These are phyloP conservation scores for Rickenella mellea DNA, from an alignment of 768 basidiomycete species.

Conservation along the genomic window DNA sequence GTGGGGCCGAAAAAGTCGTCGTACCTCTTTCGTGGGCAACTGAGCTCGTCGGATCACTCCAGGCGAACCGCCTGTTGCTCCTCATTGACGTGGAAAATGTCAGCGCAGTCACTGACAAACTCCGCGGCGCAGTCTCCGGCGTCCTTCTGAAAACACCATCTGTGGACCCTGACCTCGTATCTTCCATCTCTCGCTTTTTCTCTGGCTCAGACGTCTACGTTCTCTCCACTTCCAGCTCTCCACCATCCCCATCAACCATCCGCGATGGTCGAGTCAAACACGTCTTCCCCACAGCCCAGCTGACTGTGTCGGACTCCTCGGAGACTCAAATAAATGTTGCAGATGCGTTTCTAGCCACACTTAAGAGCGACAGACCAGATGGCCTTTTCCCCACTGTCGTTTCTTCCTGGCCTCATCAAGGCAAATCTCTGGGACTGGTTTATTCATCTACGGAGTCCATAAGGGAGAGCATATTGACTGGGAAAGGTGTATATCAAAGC, in stretches of 20 bases:
- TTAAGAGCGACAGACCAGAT: slow-evolving; percentile 81
- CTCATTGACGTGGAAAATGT: slow-evolving; percentile 66
- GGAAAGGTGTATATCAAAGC: slow-evolving; percentile 92
- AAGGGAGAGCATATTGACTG: slow-evolving; percentile 76
- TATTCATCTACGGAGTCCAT: slow-evolving; percentile 89
- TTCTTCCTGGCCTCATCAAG: slow-evolving; percentile 54
- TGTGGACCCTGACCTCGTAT: slow-evolving; percentile 66
- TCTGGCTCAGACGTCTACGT: slow-evolving; percentile 53
- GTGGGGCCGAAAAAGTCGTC: slow-evolving; percentile 73
- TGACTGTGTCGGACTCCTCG: slow-evolving; percentile 51
- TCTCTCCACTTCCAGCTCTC: slow-evolving; percentile 33
- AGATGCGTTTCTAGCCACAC: slow-evolving; percentile 77
- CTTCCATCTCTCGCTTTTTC: slow-evolving; percentile 72
- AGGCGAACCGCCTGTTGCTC: slow-evolving; percentile 64
- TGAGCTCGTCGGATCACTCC: slow-evolving; percentile 57
- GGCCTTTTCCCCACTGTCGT: slow-evolving; percentile 92
- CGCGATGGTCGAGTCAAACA: slow-evolving; percentile 52
- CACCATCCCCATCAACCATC: slow-evolving; percentile 52
- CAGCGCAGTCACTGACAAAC: slow-evolving; percentile 65
- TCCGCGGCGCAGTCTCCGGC: slow-evolving; percentile 66
- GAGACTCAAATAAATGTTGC: slow-evolving; percentile 57
- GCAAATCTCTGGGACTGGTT: slow-evolving; percentile 81
- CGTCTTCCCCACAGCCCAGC: slow-evolving; percentile 62
- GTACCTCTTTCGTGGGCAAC: slow-evolving; percentile 58
- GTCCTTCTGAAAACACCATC: slow-evolving; percentile 70